Evolutionary conservation across 2,329 filamentous ascomycete species (phyloP).

Genomic region (Penicillium sp.): DNA sequence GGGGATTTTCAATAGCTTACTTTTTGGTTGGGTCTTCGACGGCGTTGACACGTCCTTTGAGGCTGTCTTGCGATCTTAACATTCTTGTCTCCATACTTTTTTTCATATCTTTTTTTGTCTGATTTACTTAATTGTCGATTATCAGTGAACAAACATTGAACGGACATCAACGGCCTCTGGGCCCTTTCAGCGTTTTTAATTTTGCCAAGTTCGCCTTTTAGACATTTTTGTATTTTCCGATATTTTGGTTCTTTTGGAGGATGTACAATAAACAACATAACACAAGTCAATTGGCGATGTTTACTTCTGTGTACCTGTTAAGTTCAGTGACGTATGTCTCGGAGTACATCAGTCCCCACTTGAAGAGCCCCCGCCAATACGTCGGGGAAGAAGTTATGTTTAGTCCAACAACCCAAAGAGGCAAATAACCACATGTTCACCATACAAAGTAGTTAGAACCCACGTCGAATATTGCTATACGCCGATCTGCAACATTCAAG

Average conservation of each 20-base stretch:
- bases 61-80: background rate
- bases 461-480: background rate
- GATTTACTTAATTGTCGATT: background rate
- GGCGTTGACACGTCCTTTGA: background rate
- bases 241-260: background rate
- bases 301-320: background rate
- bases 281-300: background rate
- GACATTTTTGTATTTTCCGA: background rate
- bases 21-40: background rate
- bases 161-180: background rate
- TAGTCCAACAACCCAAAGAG: constrained; percentile 1
- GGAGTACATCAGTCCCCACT: constrained; percentile 29
- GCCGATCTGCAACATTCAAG: background rate
- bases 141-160: background rate
- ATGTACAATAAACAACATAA: background rate
- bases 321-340: constrained; percentile 22
- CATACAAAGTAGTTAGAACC: background rate
- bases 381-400: constrained; percentile 6
- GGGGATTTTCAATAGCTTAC: background rate
- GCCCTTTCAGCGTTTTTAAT: background rate
- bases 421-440: background rate
- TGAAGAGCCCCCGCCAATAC: constrained; percentile 22
- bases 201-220: background rate
- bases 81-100: constrained; percentile 7
- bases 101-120: background rate